phyloP scores from a whole-genome alignment of 1,139 yeast genomes.

The Arxiozyma slooffiae region DNA sequence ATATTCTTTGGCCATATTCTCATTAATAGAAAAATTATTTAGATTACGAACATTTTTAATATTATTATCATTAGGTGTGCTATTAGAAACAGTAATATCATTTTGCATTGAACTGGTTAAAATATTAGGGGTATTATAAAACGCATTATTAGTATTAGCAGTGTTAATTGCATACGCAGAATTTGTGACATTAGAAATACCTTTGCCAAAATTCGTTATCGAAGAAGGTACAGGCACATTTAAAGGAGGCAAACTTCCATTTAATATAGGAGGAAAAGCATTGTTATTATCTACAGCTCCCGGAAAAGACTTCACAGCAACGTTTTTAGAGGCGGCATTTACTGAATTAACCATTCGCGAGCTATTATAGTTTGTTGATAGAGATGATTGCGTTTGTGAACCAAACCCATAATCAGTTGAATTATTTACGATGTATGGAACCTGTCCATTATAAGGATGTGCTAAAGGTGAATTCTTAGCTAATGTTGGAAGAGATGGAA shows the following conservation, averaged over 20 bases:
- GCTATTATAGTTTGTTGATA: neutral
- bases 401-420: neutral
- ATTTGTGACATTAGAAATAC: neutral
- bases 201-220: neutral
- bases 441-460: neutral
- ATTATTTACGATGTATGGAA: neutral
- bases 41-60: neutral
- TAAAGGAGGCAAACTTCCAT: neutral
- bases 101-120: too few species aligned
- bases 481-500: neutral
- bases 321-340: neutral
- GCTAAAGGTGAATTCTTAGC: neutral
- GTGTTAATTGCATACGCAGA: neutral
- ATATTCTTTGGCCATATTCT: conserved; percentile 5
- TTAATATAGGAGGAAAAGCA: neutral
- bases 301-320: neutral
- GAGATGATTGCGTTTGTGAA: neutral
- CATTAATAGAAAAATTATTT: neutral
- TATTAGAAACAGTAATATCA: neutral
- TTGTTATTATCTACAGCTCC: neutral
- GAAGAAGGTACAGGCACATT: neutral
- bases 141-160: neutral
- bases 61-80: neutral
- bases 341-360: neutral
- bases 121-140: neutral